Percentiles rank a stretch among this genome's conserved stretches.
These are phyloP conservation scores for Plasmodium falciparum DNA, from an alignment of 169 alveolate species.

Conservation along the genomic window DNA sequence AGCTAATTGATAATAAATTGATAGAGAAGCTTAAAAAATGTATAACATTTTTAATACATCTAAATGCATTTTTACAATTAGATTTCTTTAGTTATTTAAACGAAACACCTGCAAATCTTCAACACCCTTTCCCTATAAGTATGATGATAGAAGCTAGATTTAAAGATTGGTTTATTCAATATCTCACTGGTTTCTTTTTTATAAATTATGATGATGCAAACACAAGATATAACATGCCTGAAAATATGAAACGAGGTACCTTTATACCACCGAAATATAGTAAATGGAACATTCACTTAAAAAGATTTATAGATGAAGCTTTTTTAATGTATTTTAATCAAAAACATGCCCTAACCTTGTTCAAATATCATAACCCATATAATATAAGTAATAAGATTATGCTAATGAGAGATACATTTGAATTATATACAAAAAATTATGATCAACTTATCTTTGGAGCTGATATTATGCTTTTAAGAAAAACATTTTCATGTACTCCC, in stretches of 20 bases:
- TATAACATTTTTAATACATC: conserved; percentile 24
- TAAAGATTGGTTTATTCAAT: conserved; percentile 28
- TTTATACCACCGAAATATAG: conserved; percentile 42
- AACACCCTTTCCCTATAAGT: conserved; percentile 29
- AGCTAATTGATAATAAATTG: not conserved
- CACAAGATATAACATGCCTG: conserved; percentile 21
- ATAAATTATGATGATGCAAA: conserved; percentile 33
- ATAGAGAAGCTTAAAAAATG: conserved; percentile 54
- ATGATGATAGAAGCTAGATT: conserved; percentile 39
- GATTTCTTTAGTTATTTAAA: conserved; percentile 56
- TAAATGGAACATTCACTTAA: conserved; percentile 34
- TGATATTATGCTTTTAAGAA: conserved; percentile 40
- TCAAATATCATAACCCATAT: conserved; percentile 17
- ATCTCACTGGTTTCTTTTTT: conserved; percentile 16
- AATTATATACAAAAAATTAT: conserved; percentile 28
- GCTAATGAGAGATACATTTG: conserved; percentile 61
- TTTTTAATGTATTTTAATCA: conserved; percentile 22
- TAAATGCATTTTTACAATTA: conserved; percentile 37
- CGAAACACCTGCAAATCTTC: conserved; percentile 20
- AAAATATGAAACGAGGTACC: conserved; percentile 1
- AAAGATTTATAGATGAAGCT: conserved; percentile 19
- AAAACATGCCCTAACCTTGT: conserved; percentile 25
- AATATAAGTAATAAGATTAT: conserved; percentile 54
- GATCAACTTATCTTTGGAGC: conserved; percentile 24
- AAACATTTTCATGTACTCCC: conserved; percentile 13